These are phyloP conservation scores for Saccharum spontaneum DNA, from an alignment of 176 grass and related monocot species.

Conservation along the genomic window DNA sequence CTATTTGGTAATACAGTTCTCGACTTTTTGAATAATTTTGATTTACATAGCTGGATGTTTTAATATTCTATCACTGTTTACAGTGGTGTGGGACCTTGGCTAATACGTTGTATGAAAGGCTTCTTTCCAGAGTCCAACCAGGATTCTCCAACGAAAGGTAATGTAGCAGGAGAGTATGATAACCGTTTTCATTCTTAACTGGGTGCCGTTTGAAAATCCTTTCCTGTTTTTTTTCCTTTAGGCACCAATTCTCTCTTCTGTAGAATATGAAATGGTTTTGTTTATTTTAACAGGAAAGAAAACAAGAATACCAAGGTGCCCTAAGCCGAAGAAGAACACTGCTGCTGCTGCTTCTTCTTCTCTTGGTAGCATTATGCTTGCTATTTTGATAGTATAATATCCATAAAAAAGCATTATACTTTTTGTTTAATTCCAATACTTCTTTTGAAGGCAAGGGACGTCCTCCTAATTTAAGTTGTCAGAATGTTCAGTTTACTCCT, in stretches of 20 bases:
- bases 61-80: constrained; percentile 20
- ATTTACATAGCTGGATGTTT: constrained; percentile 11
- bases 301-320: constrained; percentile 8
- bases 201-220: not conserved
- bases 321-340: not conserved
- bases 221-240: not conserved
- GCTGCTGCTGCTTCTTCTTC: constrained; percentile 24
- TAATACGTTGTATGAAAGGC: constrained; percentile 64
- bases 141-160: constrained; percentile 40
- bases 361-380: constrained; percentile 40
- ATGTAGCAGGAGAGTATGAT: constrained; percentile 14
- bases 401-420: not conserved
- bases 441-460: constrained; percentile 33
- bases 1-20: not conserved
- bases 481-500: constrained; percentile 32
- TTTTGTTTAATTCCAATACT: constrained; percentile 24
- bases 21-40: not conserved
- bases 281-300: constrained; percentile 24
- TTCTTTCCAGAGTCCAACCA: constrained; percentile 47
- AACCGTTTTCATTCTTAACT: constrained; percentile 8
- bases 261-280: not conserved
- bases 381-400: constrained; percentile 28
- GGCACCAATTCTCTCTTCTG: not conserved
- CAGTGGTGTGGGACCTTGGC: constrained; percentile 81
- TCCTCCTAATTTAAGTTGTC: not conserved